Base-by-base conservation (phyloP, 768 basidiomycete genomes). In the Mycena indigotica region DNA sequence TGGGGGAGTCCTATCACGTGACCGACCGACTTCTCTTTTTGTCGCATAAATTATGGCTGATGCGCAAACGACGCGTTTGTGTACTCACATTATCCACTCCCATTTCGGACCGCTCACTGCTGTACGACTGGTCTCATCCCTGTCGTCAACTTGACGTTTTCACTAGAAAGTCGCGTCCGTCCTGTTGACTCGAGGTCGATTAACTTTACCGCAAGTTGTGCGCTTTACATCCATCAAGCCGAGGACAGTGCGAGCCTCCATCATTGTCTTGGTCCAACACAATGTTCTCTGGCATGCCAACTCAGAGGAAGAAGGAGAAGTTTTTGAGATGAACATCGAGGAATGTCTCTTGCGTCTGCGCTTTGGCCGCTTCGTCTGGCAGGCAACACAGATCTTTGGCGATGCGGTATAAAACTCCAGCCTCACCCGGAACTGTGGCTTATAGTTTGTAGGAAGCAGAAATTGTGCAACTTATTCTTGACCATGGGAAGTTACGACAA, bases 211-310 rank as follows among this genome's bases (percentile, higher is more conserved):
- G 8, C 86, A 89, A 63, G 69, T 96, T 50, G 76, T 86, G 29
- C 86, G 88, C 28, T 85, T 85, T 67, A 84, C 93, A 1, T 77
- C 75, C 26, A 71, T 93, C 25, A 88, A 85, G 65, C 81, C 85
- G 10, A 84, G 87, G 24, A 84, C 80, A 1, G 81, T 88, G 15
- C 85, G 89, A 52, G 85, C 86, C 25, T 80, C 85, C 19, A 74
- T 95, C 19, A 76, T 97, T 44, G 82, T 88, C 44, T 82, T 98
- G 52, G 80, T 95, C 17, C 95, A 98, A 69, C 95, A 98, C 69
- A 95, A 97, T 72, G 72, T 97, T 41, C 77, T 95, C 41, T 95
- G 93, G 91, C 91, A 94, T 67, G 83, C 87, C 8, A 81, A 81
- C 35, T 80, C 80, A 4, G 86, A 86, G 8, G 84, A 86, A n/a